Evolutionary conservation across 352 stramenopile species (phyloP), one percentile per base, ranked within the genome.

Genomic region (Pythium coloratum): DNA sequence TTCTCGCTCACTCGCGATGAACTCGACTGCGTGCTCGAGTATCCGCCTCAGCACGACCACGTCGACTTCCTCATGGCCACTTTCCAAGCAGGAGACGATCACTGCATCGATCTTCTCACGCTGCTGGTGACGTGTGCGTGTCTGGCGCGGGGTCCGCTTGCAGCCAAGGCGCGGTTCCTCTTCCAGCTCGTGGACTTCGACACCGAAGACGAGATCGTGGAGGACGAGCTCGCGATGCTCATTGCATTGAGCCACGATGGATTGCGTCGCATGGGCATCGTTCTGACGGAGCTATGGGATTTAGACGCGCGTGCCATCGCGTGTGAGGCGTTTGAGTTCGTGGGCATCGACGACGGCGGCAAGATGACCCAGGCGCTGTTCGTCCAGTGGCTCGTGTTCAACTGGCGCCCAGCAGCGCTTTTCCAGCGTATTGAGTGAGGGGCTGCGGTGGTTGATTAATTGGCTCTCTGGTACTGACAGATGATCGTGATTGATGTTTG

Each of bases 361-460:
- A 92, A 94, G 62, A 92, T 94, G 85, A 89, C 60, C 32, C 79
- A 92, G 18, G 36, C 68, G 13, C 60, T 75, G 57, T 94, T 94
- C 50, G 51, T 86, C 14, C 78, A 78, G 59, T 94, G 85, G 85
- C 79, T 81, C 50, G 63, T 89, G 9, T 88, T 86, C 53, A 82
- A 94, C 55, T 78, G 82, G 30, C 76, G 81, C 32, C 83, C 85
- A 10, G 77, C 69, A 4, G 67, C 70, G 8, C 65, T 94, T n/a
- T 72, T 94, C 18, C 70, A 86, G 9, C 80, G 71, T 4, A 66
- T 91, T 18, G 76, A 75, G 80, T 87, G 53, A 42, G 62, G 60
- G 3, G 20, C 4, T 34, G 28, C 12, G 34, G 0, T 49, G 12
- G 10, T 14, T 68, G 20, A 24, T 44, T 10, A 13, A 12, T 24